These are phyloP conservation scores for Oldenlandia corymbosa DNA, from an alignment of 257 asterid genomes.

Conservation along the genomic window DNA sequence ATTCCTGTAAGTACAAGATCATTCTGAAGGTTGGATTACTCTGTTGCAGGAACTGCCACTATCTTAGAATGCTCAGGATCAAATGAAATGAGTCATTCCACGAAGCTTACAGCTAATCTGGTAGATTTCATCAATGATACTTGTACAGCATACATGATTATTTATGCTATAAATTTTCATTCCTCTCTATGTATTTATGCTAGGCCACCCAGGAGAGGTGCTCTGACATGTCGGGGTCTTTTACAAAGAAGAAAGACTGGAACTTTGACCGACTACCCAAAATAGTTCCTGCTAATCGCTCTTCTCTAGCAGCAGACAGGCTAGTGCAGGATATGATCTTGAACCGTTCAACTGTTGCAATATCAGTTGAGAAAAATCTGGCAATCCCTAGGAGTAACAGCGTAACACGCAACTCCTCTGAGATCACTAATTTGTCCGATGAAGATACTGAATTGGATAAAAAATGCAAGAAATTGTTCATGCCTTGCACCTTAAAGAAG, in stretches of 20 bases:
- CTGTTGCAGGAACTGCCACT: conserved; percentile 43
- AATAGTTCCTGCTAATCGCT: conserved; percentile 84
- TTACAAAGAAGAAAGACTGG: conserved; percentile 33
- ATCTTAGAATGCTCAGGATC: conserved; percentile 28
- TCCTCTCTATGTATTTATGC: conserved; percentile 16
- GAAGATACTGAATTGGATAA: conserved; percentile 27
- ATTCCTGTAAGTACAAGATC: neutral
- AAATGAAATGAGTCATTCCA: conserved; percentile 33
- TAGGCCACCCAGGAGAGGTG: conserved; percentile 27
- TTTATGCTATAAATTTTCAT: neutral
- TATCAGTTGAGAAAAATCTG: conserved; percentile 26
- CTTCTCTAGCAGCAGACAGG: conserved; percentile 45
- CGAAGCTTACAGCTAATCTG: conserved; percentile 37
- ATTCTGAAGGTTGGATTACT: conserved; percentile 13
- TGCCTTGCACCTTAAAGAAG: conserved; percentile 47
- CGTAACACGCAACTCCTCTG: conserved; percentile 10
- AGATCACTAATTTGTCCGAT: conserved; percentile 10
- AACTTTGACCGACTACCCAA: conserved; percentile 32
- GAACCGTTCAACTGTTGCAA: conserved; percentile 33
- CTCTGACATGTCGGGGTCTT: conserved; percentile 31
- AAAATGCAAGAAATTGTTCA: conserved; percentile 30
- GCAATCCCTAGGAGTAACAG: conserved; percentile 25
- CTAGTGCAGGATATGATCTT: conserved; percentile 26
- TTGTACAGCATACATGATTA: neutral
- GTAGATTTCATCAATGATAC: conserved; percentile 30